Base-by-base conservation (phyloP, 2,329 filamentous ascomycete genomes). In the Massarina eburnea region DNA sequence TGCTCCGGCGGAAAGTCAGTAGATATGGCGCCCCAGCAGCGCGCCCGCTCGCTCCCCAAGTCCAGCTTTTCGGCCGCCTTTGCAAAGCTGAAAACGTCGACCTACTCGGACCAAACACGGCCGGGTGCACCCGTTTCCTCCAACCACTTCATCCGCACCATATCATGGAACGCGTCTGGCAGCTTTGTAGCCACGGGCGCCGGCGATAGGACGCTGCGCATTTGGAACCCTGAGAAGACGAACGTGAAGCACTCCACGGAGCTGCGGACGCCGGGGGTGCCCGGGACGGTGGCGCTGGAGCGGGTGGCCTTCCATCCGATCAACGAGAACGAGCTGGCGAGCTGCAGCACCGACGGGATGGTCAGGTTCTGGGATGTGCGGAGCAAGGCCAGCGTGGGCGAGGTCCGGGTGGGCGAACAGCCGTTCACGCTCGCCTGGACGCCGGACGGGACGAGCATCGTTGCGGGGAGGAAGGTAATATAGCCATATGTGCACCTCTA, bases 81-180 rank as follows among this genome's bases (percentile, higher is more conserved):
- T 68, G 76, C 78, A 18, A 78, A 76, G 24, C 76, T 88, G 35
- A 87, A 88, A 66, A 86, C 84, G 18, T 84, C 88, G 58, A 77
- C 80, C 15, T 94, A 94, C 71, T 61, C 62, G 49, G 74, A 77
- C 53, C 55, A 15, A 30, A 30, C 27, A 8, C 63, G 68, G n/a
- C 61, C 67, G 0, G 59, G 60, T 6, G 62, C 59, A 19, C 56
- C 61, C 8, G 59, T 67, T 10, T 62, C 67, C 7, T 57, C 61
- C 10, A 57, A 58, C 29, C 68, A 70, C 41, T 67, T 57, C 48
- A 64, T 95, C 45, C 84, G 88, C 32, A 86, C 87, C 1, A 85
- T 97, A 55, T 85, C 88, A 30, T 97, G 92, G 92, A 96, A 92
- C 55, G 89, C 91, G 0, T 77, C 89, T 0, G 91, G 92, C 26